Evolutionary conservation across 2,329 filamentous ascomycete species (phyloP).

Genomic region (Aspergillus pseudoviridinutans): DNA sequence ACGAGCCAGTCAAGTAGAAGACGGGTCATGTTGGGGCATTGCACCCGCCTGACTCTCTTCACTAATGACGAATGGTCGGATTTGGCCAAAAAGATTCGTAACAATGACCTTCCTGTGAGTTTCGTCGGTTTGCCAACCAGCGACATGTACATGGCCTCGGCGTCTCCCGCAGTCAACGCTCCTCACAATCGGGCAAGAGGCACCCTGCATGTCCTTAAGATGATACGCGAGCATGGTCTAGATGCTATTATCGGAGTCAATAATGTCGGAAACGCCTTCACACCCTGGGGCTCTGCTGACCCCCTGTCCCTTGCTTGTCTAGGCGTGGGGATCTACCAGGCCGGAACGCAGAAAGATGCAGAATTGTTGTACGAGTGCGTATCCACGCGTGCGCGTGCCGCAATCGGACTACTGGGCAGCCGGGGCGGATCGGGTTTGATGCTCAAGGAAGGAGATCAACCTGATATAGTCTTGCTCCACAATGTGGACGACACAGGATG

Average conservation of each 20-base stretch:
- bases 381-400: conserved; percentile 40
- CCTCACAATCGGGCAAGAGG: conserved; percentile 46
- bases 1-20: conserved; percentile 34
- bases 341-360: conserved; percentile 58
- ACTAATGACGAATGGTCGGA: conserved; percentile 45
- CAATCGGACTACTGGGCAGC: conserved; percentile 28
- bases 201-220: conserved; percentile 57
- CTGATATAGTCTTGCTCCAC: conserved; percentile 23
- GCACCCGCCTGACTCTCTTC: conserved; percentile 61
- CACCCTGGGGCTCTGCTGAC: conserved; percentile 64
- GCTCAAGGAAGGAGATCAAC: conserved; percentile 8
- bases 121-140: conserved; percentile 69
- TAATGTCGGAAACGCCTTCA: conserved; percentile 72
- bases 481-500: conserved; percentile 31
- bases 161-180: conserved; percentile 16
- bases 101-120: conserved; percentile 52
- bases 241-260: conserved; percentile 63
- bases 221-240: conserved; percentile 57
- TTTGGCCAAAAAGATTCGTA: conserved; percentile 47
- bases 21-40: conserved; percentile 63
- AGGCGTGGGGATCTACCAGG: conserved; percentile 64
- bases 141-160: conserved; percentile 69
- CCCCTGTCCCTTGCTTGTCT: conserved; percentile 60
- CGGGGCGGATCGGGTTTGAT: neutral
- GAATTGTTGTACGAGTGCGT: conserved; percentile 56